Evolutionary conservation across 1,139 yeast genomes (phyloP).

Genomic region (Candida sanyaensis): DNA sequence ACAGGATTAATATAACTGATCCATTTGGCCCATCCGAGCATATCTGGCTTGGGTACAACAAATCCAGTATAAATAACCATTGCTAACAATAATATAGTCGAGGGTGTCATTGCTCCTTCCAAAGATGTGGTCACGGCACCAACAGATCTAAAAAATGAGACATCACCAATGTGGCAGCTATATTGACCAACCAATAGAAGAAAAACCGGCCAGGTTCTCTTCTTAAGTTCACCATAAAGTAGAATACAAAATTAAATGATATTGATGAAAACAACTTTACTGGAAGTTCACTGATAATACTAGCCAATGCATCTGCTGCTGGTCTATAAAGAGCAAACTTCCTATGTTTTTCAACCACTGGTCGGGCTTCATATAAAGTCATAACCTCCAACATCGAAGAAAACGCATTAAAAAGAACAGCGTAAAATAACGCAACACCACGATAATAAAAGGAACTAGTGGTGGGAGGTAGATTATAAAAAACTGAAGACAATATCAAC

Average conservation of each 20-base stretch:
- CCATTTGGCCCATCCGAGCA: slow-evolving; percentile 70
- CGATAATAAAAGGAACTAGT: slow-evolving; percentile 58
- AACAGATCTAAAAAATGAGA: slow-evolving; percentile 60
- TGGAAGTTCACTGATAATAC: slow-evolving; percentile 59
- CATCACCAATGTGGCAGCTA: slow-evolving; percentile 52
- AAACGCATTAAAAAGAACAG: slow-evolving; percentile 57
- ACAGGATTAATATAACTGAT: slow-evolving; percentile 58
- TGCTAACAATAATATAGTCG: slow-evolving; percentile 54
- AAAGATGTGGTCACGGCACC: slow-evolving; percentile 58
- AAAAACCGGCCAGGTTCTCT: slow-evolving; percentile 60
- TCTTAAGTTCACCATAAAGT: slow-evolving; percentile 59
- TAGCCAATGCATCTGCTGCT: slow-evolving; percentile 64
- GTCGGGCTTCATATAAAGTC: slow-evolving; percentile 56
- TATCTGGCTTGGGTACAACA: slow-evolving; percentile 54
- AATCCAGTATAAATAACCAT: slow-evolving; percentile 61
- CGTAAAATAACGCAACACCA: slow-evolving; percentile 59
- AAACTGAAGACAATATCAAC: slow-evolving; percentile 49
- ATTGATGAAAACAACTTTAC: slow-evolving; percentile 48
- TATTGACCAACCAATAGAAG: slow-evolving; percentile 45
- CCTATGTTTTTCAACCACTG: slow-evolving; percentile 63
- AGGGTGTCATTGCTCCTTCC: slow-evolving; percentile 61
- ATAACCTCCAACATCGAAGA: slow-evolving; percentile 60
- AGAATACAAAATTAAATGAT: slow-evolving; percentile 48
- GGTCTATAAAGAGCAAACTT: slow-evolving; percentile 64
- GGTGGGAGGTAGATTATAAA: slow-evolving; percentile 46